Evolutionary conservation across 2,329 filamentous ascomycete species (phyloP).

Genomic region (Gliomastix tumulicola): DNA sequence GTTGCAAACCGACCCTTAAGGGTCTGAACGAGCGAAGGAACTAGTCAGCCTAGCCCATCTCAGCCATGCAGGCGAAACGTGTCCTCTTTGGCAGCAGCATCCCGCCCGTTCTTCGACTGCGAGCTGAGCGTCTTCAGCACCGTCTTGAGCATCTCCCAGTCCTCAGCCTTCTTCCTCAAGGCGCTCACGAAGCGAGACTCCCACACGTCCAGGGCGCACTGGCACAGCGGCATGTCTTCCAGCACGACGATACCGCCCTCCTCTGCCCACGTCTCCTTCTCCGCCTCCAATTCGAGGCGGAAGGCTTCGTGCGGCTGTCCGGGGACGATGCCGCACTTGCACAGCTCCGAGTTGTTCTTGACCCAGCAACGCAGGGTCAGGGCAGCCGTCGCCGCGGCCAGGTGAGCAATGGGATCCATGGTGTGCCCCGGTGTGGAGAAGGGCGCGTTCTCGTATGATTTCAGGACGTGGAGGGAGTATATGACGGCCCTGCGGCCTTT

Average conservation of each 20-base stretch:
- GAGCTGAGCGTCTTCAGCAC: too few relatives aligned
- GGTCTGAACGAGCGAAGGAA: not conserved
- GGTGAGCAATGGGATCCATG: conserved; percentile 24
- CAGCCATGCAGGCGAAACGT: not conserved
- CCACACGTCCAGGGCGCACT: conserved; percentile 16
- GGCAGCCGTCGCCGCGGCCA: conserved; percentile 20
- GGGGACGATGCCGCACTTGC: conserved; percentile 13
- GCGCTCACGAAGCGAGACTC: conserved; percentile 13
- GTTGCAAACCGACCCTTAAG: not conserved
- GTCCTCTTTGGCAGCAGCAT: not conserved
- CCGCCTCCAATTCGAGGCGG: conserved; percentile 13
- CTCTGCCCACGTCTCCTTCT: conserved; percentile 19
- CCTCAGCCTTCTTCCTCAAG: conserved; percentile 9
- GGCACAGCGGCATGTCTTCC: conserved; percentile 20
- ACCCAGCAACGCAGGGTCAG: conserved; percentile 28
- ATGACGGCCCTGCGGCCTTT: conserved; percentile 22
- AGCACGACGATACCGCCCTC: conserved; percentile 13
- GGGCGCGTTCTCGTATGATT: conserved; percentile 12
- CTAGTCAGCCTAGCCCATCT: not conserved
- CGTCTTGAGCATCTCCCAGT: conserved; percentile 14
- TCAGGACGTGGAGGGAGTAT: conserved; percentile 22
- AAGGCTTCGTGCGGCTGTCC: conserved; percentile 8
- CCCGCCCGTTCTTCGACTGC: not conserved
- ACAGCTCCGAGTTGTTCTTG: conserved; percentile 14
- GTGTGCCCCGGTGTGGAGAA: conserved; percentile 4